A percentile compares a stretch with the other conserved stretches of the same genome.
These are phyloP conservation scores for Stylosanthes scabra DNA, from an alignment of 331 rosid species.

Conservation along the genomic window DNA sequence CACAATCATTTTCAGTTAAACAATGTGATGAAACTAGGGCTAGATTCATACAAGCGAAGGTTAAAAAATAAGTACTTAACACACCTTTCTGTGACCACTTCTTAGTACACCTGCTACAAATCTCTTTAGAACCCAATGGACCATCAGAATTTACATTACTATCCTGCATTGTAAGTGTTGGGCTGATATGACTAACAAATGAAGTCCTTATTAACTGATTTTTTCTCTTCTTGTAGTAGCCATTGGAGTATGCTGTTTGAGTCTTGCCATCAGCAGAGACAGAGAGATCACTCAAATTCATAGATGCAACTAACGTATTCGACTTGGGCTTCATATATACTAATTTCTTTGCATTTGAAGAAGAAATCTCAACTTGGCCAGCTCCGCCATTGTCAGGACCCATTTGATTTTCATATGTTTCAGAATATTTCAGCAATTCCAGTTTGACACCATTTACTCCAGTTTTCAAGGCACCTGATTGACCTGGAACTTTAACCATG, in stretches of 20 bases:
- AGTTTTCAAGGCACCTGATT: conserved; percentile 39
- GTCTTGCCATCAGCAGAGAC: conserved; percentile 51
- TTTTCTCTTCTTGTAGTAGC: conserved; percentile 86
- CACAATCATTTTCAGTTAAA: conserved; percentile 23
- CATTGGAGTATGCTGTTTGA: conserved; percentile 62
- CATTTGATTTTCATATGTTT: conserved; percentile 40
- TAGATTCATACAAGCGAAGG: conserved; percentile 15
- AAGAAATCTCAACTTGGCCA: conserved; percentile 49
- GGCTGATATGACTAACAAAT: conserved; percentile 56
- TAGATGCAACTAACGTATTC: conserved; percentile 87
- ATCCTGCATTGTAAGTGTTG: conserved; percentile 48
- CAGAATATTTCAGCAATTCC: conserved; percentile 46
- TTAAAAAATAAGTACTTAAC: conserved; percentile 39
- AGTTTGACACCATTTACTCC: conserved; percentile 44
- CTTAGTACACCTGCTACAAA: conserved; percentile 58
- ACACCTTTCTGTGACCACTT: conserved; percentile 74
- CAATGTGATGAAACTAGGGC: not conserved
- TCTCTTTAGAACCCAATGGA: conserved; percentile 50
- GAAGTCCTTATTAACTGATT: conserved; percentile 84
- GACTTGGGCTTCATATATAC: conserved; percentile 79
- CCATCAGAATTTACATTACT: conserved; percentile 49
- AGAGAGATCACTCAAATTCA: conserved; percentile 59
- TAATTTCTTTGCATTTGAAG: conserved; percentile 58
- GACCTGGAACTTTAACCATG: conserved; percentile 47
- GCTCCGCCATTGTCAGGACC: conserved; percentile 50